Evolutionary conservation across 2,329 filamentous ascomycete species (phyloP), one percentile per base, ranked within the genome.

Genomic region (Parafenestella ontariensis): DNA sequence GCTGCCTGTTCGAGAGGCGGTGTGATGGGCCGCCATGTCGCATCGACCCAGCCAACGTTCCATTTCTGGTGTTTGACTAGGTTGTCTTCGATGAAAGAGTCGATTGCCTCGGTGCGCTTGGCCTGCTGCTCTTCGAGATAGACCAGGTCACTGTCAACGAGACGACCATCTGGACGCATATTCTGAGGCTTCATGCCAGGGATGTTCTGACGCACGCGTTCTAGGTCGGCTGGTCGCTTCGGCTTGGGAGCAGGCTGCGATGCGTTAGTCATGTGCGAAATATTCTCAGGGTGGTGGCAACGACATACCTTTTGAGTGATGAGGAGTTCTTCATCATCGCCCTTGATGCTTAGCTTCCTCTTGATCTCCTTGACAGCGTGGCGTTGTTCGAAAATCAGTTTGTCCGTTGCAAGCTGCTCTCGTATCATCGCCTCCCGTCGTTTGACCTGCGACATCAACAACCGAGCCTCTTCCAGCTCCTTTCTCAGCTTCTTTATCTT

Each of bases 401-500:
- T 87, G 64, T 96, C 92, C 56, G 87, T 82, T 43, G 84, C 84
- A 56, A 97, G 83, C 69, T 92, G 81, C 60, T 96, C 89, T 65
- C 88, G 88, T 74, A 93, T 92, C 58, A 89, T 81, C 58, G 89
- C 73, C 75, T 99, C 95, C 68, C 95, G 89, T 64, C 91, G 86
- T 63, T 88, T 87, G 46, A 96, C 87, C 72, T 92, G 81, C 36
- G 88, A 81, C 65, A 97, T 86, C 56, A 98, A 82, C 68, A 91
- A 86, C 45, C 93, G 89, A 54, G 90, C 92, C 66, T 95, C 89
- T 77, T 98, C 95, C 34, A 98, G 83, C 79, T 99, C 94, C 66
- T 89, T 89, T 50, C 95, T 88, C 70, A 99, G 81, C 74, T 91
- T 91, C 81, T 95, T 95, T 64, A 99, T 84, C 76, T 96, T 97